Conservation (phyloP, 306 rosid genomes). For the Vigna mungo region DNA sequence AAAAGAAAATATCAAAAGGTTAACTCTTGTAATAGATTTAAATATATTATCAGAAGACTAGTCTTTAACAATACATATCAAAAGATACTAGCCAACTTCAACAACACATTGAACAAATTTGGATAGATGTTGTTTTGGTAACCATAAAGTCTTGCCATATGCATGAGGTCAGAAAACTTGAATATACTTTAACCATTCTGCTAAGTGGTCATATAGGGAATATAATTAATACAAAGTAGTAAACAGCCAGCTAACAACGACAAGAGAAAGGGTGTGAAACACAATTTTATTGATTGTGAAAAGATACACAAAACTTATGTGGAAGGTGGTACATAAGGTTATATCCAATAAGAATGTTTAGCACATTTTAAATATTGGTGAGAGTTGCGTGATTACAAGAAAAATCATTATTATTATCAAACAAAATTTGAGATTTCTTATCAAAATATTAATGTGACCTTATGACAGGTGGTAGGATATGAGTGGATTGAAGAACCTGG, state of each 20-base stretch:
- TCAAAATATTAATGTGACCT: too few species aligned
- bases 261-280: background rate
- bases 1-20: too few species aligned
- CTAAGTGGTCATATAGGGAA: background rate
- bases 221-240: background rate
- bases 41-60: too few species aligned
- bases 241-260: background rate
- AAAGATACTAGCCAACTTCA: too few species aligned
- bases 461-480: too few species aligned
- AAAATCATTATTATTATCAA: too few species aligned
- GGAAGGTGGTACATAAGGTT: background rate
- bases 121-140: conserved; percentile 19
- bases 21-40: too few species aligned
- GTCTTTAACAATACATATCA: too few species aligned
- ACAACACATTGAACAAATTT: too few species aligned
- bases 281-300: background rate
- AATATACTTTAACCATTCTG: background rate
- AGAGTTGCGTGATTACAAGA: background rate
- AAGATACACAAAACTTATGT: background rate
- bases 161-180: too few species aligned
- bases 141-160: background rate
- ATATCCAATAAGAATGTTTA: background rate
- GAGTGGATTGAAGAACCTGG: too few species aligned
- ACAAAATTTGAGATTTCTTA: too few species aligned
- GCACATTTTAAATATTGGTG: background rate